A percentile compares a stretch with the other conserved stretches of the same genome.
Conservation (phyloP, 78 protist species). For the Acrasis kona region DNA sequence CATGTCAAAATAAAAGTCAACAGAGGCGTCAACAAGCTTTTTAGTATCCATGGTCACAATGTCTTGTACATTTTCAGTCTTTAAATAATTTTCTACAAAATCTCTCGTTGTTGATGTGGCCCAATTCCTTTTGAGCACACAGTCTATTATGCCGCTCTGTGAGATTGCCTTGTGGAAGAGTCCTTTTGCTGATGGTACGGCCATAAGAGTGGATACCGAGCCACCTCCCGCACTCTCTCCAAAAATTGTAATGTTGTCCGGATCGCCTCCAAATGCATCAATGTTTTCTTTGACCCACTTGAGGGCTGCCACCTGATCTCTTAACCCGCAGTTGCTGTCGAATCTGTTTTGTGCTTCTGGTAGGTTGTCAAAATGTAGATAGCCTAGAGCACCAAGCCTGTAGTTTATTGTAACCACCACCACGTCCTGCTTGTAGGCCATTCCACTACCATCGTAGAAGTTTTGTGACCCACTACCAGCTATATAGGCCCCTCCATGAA, state of each 20-base stretch:
- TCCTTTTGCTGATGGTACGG: slow-evolving; percentile 3
- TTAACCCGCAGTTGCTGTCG: slow-evolving; percentile 48
- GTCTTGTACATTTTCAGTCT: no score
- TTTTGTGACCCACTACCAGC: not conserved
- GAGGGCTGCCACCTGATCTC: slow-evolving; percentile 64
- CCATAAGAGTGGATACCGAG: slow-evolving; percentile 33
- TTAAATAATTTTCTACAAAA: not conserved
- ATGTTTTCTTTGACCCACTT: slow-evolving; percentile 56
- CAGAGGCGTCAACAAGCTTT: no score
- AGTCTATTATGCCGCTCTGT: not conserved
- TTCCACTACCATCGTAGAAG: not conserved
- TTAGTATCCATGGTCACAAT: no score
- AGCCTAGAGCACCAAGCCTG: slow-evolving; percentile 46
- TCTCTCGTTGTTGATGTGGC: not conserved
- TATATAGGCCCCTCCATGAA: slow-evolving; percentile 20
- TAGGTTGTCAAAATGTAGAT: slow-evolving; percentile 8
- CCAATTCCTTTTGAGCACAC: not conserved
- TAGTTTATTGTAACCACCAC: slow-evolving; percentile 13
- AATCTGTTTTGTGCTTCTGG: slow-evolving; percentile 8
- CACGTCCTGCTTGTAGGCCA: not conserved
- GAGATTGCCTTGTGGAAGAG: slow-evolving; percentile 29
- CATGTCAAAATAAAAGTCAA: no score
- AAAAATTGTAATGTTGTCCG: slow-evolving; percentile 37
- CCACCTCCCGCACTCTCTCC: slow-evolving; percentile 70
- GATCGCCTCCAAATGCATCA: slow-evolving; percentile 59